Base-by-base conservation (phyloP, 768 basidiomycete genomes). In the Pulveroboletus sp. region DNA sequence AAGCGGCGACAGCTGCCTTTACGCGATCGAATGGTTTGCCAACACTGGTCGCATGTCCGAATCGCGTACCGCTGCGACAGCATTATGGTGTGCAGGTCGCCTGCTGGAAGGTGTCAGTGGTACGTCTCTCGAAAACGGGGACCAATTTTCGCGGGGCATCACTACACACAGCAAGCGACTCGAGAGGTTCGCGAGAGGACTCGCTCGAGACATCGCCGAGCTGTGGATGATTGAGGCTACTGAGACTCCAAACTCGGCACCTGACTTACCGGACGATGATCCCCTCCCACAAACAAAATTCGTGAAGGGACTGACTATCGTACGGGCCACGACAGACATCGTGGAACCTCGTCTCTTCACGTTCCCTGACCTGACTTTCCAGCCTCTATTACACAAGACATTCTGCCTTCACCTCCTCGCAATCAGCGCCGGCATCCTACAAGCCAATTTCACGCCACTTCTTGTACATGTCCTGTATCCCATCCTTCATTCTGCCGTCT, bases 401-500 rank as follows among this genome's bases (percentile, higher is more conserved):
- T 69, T 92, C 32, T 79, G 80, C 14, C 77, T 99, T 7, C 89
- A 91, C 51, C 69, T 90, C 7, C 72, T 99, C 15, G 76, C 91
- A 2, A 71, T 89, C 30, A 69, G 79, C 10, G 76, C 91, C 0
- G 78, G 79, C n/a, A 79, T 93, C 46, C 74, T 93, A 30, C 82
- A 84, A 47, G 73, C 82, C 10, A 78, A 79, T 10, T 96, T 91
- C 63, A 76, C 78, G 0, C 75, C 84, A 0, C 71, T 89, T 15
- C 80, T 97, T 37, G 78, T 97, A 21, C 78, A 89, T 35, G 72
- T 82, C 0, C 70, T 97, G 4, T 98, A 98, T 71, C 89, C 90
- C 2, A 69, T 96, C 37, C 79, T 99, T 24, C 86, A 89, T 46
- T 90, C 90, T 15, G 71, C 95, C 39, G 82, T 93, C 30, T 93